Conservation (phyloP, 2,329 filamentous ascomycete genomes). For the Albophoma yamanashiensis region DNA sequence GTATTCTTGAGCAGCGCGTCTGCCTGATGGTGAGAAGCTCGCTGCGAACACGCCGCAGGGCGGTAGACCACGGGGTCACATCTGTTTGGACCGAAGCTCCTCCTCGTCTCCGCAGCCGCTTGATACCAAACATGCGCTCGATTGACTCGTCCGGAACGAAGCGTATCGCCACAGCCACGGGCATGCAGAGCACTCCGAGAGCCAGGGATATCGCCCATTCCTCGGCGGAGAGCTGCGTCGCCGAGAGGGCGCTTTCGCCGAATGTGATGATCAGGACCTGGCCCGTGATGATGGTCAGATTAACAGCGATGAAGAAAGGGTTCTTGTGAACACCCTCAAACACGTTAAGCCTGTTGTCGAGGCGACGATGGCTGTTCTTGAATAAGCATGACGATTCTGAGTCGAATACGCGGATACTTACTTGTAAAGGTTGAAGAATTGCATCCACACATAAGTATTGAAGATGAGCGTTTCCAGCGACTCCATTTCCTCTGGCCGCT, state of each 20-base stretch:
- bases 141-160: background rate
- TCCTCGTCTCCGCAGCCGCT: background rate
- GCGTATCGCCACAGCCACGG: background rate
- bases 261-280: background rate
- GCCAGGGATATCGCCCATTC: background rate
- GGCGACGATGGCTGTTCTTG: background rate
- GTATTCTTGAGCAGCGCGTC: background rate
- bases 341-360: background rate
- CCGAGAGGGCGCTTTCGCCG: background rate
- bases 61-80: background rate
- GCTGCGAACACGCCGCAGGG: background rate
- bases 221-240: background rate
- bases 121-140: background rate
- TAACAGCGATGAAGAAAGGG: background rate
- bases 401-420: background rate
- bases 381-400: background rate
- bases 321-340: background rate
- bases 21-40: background rate
- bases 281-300: background rate
- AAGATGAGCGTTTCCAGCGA: slow-evolving; percentile 51
- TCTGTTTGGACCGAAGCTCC: background rate
- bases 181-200: background rate
- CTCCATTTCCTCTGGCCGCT: slow-evolving; percentile 23
- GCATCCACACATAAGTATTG: slow-evolving; percentile 64
- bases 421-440: slow-evolving; percentile 47